Percentiles rank a stretch among this genome's conserved stretches.
These are phyloP conservation scores for Globisporangium parvum DNA, from an alignment of 352 stramenopile genomes.

Conservation along the genomic window DNA sequence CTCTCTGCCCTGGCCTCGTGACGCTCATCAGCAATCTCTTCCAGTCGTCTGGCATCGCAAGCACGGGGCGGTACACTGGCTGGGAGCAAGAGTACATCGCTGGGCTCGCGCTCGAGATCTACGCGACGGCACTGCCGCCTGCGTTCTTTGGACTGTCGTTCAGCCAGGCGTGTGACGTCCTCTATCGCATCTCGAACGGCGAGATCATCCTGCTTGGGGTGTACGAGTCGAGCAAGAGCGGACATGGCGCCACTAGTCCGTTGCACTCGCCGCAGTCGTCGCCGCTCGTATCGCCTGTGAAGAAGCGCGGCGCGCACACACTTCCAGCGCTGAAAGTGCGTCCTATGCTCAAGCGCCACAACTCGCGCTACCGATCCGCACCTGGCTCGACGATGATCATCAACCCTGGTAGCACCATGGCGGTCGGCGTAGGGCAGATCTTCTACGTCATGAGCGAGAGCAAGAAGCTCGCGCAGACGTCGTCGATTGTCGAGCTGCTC, in stretches of 20 bases:
- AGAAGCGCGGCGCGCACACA: background rate
- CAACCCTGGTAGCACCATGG: slow-evolving; percentile 43
- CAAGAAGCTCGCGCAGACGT: slow-evolving; percentile 44
- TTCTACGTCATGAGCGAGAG: slow-evolving; percentile 69
- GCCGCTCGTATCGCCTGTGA: background rate
- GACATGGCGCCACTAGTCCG: background rate
- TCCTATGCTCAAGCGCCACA: slow-evolving; percentile 8
- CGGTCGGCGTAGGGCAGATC: slow-evolving; percentile 36
- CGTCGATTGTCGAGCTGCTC: slow-evolving; percentile 34
- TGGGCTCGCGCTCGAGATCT: slow-evolving; percentile 51
- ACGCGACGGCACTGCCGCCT: slow-evolving; percentile 37
- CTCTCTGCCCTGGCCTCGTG: slow-evolving; percentile 48
- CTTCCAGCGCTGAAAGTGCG: slow-evolving; percentile 13
- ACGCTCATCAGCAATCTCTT: slow-evolving; percentile 62
- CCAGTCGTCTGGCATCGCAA: slow-evolving; percentile 32
- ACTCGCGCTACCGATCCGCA: slow-evolving; percentile 6
- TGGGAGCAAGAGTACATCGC: slow-evolving; percentile 55
- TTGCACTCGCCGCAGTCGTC: background rate
- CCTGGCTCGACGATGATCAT: slow-evolving; percentile 24
- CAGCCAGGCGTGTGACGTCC: slow-evolving; percentile 37
- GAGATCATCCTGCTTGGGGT: slow-evolving; percentile 52
- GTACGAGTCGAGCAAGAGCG: slow-evolving; percentile 19
- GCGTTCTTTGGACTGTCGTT: slow-evolving; percentile 47
- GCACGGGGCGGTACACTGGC: slow-evolving; percentile 13
- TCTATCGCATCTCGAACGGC: slow-evolving; percentile 51